Evolutionary conservation across 2,329 filamentous ascomycete genomes (phyloP), one percentile per base, ranked within the genome.

Genomic region (Ceratocystiopsis minuta): DNA sequence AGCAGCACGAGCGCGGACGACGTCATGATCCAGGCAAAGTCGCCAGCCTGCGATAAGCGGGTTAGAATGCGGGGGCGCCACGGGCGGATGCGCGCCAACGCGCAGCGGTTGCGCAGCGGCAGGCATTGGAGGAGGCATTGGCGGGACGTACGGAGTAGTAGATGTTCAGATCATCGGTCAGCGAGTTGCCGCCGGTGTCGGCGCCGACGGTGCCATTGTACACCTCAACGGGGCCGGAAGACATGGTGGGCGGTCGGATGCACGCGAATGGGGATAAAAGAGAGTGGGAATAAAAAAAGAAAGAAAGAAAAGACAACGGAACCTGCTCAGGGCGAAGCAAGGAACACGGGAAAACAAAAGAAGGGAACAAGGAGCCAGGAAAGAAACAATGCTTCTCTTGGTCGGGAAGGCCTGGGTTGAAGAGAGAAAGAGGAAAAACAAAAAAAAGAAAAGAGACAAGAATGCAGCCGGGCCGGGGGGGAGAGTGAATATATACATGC

Each of bases 11-110:
- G 69, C 7, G 83, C 85, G 2, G 84, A 86, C 24, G 81, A 69
- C 16, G 75, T 80, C 51, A 93, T 75, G 61, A 92, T 73, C 78
- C 83, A 94, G 44, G 79, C 74, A 54, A 93, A 75, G 62, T 93
- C 76, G 55, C 85, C 86, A 45, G 77, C 70, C 78, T 28, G 24
- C 24, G 24, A 10, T 9, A 28, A 28, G 24, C 11, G 24, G 7
- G 24, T 28, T 28, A 28, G 24, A 6, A 6, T 6, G 24, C 24
- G 24, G 24, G 24, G 24, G 7, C 7, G 24, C 2, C 7, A 28
- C 24, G 24, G 24, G 24, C 24, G 7, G 7, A 10, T 10, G 7
- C 24, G 7, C 24, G 24, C 24, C 2, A 10, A 10, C 24, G 7
- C 24, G 7, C 24, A 28, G 7, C 24, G 24, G 9, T n/a, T n/a